Conservation (phyloP, 805 yeast genomes). For the Nakazawaea molendinolei region DNA sequence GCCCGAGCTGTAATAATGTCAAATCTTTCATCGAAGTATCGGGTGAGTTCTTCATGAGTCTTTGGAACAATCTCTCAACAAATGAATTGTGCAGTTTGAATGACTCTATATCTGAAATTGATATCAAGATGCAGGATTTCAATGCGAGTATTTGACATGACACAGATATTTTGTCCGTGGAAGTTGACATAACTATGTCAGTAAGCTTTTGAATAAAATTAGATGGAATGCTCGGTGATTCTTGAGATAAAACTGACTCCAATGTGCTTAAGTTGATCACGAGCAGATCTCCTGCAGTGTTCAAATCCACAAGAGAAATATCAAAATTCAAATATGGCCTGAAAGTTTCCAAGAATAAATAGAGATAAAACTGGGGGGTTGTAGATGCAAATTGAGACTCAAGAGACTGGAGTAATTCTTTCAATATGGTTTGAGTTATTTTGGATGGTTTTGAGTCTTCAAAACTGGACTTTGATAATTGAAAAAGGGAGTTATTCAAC, state of each 20-base stretch:
- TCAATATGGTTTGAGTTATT: neutral
- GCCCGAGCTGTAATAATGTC: conserved; percentile 7
- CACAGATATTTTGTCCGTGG: neutral
- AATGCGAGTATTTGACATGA: conserved; percentile 3
- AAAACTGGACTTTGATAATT: neutral
- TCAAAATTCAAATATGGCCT: neutral
- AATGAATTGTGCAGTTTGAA: neutral
- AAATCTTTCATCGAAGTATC: conserved; percentile 1
- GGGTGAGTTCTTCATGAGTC: neutral
- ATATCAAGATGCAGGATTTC: conserved; percentile 3
- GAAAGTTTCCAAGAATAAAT: neutral
- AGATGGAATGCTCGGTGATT: neutral
- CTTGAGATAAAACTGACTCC: neutral
- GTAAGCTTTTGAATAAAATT: neutral
- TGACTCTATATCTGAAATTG: neutral
- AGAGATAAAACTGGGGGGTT: neutral
- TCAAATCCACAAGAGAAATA: neutral
- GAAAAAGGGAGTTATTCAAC: neutral
- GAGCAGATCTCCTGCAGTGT: neutral
- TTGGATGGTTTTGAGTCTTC: conserved; percentile 1
- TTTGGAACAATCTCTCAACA: neutral
- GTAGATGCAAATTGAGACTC: neutral
- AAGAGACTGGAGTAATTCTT: neutral
- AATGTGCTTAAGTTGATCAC: neutral
- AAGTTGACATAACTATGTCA: neutral